Conservation (phyloP, 805 yeast species). For the Pichia gijzeniarum region DNA sequence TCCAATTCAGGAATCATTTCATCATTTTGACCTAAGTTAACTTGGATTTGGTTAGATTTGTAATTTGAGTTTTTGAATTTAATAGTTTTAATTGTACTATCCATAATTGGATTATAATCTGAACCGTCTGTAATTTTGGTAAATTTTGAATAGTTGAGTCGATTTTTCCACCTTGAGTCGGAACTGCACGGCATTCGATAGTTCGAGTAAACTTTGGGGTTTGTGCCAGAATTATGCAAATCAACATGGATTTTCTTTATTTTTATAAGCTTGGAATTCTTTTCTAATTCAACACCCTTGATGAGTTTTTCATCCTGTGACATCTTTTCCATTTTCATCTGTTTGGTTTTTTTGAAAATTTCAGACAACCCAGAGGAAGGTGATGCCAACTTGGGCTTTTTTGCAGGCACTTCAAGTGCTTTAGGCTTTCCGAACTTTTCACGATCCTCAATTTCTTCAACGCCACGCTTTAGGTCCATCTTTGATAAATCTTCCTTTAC, state of each 20-base stretch:
- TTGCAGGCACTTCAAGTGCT: background rate
- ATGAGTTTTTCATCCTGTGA: conserved; percentile 7
- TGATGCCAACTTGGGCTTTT: background rate
- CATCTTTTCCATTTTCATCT: conserved; percentile 10
- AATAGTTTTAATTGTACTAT: conserved; percentile 18
- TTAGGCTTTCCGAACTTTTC: too few relatives aligned
- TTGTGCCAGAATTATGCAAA: background rate
- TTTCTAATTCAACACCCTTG: background rate
- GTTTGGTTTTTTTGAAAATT: conserved; percentile 15
- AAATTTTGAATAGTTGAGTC: conserved; percentile 17
- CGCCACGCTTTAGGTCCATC: conserved; percentile 1
- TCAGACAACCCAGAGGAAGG: conserved; percentile 2
- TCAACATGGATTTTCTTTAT: conserved; percentile 13
- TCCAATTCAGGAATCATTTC: conserved; percentile 12
- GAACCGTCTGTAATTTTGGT: conserved; percentile 9
- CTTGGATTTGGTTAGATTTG: conserved; percentile 12
- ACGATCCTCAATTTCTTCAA: background rate
- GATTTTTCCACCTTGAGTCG: conserved; percentile 16
- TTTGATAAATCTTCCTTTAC: conserved; percentile 1
- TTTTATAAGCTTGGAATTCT: conserved; percentile 2
- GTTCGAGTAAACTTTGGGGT: conserved; percentile 3
- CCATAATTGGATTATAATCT: conserved; percentile 16
- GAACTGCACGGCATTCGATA: background rate
- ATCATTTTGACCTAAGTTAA: conserved; percentile 8
- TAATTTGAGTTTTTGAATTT: conserved; percentile 15